phyloP scores from a whole-genome alignment of 148 eudicot species.

The Vaccinium myrtillus region DNA sequence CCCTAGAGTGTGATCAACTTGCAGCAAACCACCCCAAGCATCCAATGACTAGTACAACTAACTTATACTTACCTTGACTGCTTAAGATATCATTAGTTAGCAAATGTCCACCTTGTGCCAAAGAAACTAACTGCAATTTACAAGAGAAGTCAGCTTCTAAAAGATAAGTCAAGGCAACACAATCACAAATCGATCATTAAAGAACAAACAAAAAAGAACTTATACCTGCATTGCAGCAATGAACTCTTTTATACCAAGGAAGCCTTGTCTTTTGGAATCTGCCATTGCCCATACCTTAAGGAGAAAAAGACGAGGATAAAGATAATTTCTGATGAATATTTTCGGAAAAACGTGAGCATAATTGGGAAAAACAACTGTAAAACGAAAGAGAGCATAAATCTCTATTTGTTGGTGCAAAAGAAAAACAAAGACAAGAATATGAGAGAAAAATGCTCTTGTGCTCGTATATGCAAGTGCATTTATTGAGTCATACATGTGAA shows the following conservation, averaged over 20 bases:
- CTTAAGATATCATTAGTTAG: constrained; percentile 51
- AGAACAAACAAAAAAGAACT: not conserved
- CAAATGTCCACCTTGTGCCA: constrained; percentile 78
- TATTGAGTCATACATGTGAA: not conserved
- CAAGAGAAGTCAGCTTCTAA: constrained; percentile 20
- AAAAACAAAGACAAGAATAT: not conserved
- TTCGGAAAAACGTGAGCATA: not conserved
- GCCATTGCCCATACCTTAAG: constrained; percentile 86
- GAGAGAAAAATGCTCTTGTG: not conserved
- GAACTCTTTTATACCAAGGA: constrained; percentile 80
- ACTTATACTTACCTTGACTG: constrained; percentile 33
- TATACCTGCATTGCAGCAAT: constrained; percentile 90
- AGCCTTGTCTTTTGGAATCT: constrained; percentile 91
- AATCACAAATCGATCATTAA: not conserved
- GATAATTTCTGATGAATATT: not conserved
- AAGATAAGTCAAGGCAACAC: not conserved
- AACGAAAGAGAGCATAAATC: not conserved
- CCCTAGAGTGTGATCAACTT: not conserved
- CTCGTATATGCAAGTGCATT: not conserved
- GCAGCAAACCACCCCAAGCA: constrained; percentile 13
- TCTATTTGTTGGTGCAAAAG: not conserved
- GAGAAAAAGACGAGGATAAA: not conserved
- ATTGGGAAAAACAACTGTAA: not conserved
- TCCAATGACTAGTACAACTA: constrained; percentile 7
- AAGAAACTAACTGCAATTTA: constrained; percentile 61